Evolutionary conservation across 306 rosid species (phyloP).

Genomic region (Fragaria vesca): DNA sequence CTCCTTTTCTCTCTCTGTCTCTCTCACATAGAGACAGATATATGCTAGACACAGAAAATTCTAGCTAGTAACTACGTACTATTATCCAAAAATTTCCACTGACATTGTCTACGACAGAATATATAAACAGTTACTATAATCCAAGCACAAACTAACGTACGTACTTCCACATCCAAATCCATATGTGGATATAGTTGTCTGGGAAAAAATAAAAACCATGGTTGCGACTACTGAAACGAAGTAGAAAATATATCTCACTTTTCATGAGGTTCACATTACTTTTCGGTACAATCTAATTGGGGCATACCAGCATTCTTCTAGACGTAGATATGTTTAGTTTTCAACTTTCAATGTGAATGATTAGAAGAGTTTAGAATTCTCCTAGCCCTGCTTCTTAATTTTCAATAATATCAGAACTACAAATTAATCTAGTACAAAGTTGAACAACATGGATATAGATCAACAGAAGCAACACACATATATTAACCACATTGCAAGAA

Average conservation of each 20-base stretch:
- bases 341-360: neutral
- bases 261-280: slow-evolving; percentile 2
- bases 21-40: too few species aligned
- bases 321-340: neutral
- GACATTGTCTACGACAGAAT: slow-evolving; percentile 6
- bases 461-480: slow-evolving; percentile 26
- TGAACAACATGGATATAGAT: slow-evolving; percentile 5
- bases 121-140: neutral
- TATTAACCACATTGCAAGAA: slow-evolving; percentile 28
- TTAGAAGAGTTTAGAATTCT: neutral
- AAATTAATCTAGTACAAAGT: neutral
- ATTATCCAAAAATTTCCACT: neutral
- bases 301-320: neutral
- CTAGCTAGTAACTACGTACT: neutral
- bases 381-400: neutral
- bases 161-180: slow-evolving; percentile 3
- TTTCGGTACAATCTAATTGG: neutral
- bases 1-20: too few species aligned
- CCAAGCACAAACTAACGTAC: slow-evolving; percentile 6
- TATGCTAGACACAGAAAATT: neutral
- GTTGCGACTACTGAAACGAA: neutral
- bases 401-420: neutral
- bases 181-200: neutral
- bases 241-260: neutral
- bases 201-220: neutral